Evolutionary conservation across 768 basidiomycete species (phyloP).

Genomic region (Agrocybe chaxingu): DNA sequence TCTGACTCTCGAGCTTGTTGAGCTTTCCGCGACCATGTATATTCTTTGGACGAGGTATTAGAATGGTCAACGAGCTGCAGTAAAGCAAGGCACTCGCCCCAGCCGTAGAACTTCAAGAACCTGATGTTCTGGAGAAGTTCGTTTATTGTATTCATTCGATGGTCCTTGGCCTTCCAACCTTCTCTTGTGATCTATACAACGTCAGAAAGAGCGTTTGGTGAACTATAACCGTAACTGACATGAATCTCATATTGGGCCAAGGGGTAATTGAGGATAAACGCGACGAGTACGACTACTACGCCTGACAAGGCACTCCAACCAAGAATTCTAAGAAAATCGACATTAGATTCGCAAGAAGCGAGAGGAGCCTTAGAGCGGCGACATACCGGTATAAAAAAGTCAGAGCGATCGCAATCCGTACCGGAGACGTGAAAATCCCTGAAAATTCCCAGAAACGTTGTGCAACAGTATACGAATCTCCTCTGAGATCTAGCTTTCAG

Average conservation of each 20-base stretch:
- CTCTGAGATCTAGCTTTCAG: slow-evolving; percentile 33
- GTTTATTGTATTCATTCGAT: slow-evolving; percentile 67
- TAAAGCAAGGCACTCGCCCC: slow-evolving; percentile 44
- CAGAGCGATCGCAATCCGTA: slow-evolving; percentile 63
- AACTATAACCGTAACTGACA: slow-evolving; percentile 33
- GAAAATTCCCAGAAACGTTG: slow-evolving; percentile 76
- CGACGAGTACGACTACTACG: slow-evolving; percentile 59
- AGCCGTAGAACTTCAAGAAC: slow-evolving; percentile 74
- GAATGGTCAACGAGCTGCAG: not conserved
- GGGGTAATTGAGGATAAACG: slow-evolving; percentile 64
- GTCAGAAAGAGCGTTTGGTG: not conserved
- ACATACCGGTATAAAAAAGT: slow-evolving; percentile 71
- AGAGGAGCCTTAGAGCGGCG: not conserved
- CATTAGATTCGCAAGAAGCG: slow-evolving; percentile 2
- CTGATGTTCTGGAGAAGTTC: slow-evolving; percentile 75
- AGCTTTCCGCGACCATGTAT: slow-evolving; percentile 56
- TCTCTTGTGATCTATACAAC: slow-evolving; percentile 47
- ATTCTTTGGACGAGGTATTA: slow-evolving; percentile 33
- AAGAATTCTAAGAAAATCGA: slow-evolving; percentile 45
- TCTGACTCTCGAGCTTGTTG: slow-evolving; percentile 56
- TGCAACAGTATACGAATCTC: slow-evolving; percentile 67
- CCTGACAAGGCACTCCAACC: slow-evolving; percentile 79
- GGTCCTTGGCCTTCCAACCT: slow-evolving; percentile 64
- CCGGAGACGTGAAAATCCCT: slow-evolving; percentile 56
- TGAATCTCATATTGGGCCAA: slow-evolving; percentile 63